A percentile compares a stretch with the other conserved stretches of the same genome.
These are phyloP conservation scores for Sporisorium reilianum DNA, from an alignment of 1,284 basidiomycete genomes.

Conservation along the genomic window DNA sequence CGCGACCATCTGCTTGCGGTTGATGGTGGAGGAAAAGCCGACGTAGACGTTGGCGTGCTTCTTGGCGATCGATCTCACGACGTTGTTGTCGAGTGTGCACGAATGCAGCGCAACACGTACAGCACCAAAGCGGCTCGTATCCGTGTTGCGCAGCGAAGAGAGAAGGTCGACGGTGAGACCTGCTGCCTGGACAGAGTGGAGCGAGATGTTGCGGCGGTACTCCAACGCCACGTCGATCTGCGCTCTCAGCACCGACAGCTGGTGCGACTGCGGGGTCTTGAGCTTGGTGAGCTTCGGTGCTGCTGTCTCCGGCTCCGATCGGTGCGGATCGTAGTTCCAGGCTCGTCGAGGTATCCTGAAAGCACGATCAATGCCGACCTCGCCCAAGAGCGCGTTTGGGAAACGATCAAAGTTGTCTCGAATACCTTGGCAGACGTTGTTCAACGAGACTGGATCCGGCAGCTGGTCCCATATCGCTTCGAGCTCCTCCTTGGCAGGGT, in stretches of 20 bases:
- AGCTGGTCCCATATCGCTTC: slow-evolving; percentile 45
- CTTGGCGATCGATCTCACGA: slow-evolving; percentile 51
- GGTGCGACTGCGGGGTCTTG: slow-evolving; percentile 61
- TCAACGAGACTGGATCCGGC: slow-evolving; percentile 53
- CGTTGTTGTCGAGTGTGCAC: slow-evolving; percentile 61
- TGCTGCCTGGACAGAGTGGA: slow-evolving; percentile 64
- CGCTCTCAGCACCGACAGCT: slow-evolving; percentile 53
- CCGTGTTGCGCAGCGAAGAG: slow-evolving; percentile 33
- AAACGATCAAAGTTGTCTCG: slow-evolving; percentile 40
- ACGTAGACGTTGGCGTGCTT: slow-evolving; percentile 60
- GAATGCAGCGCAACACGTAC: slow-evolving; percentile 59
- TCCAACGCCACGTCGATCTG: slow-evolving; percentile 58
- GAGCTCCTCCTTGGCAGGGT: slow-evolving; percentile 31
- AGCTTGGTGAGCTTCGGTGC: slow-evolving; percentile 48
- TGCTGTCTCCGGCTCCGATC: background rate
- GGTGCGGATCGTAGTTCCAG: slow-evolving; percentile 42
- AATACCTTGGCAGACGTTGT: slow-evolving; percentile 31
- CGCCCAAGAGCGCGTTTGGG: slow-evolving; percentile 61
- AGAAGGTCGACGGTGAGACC: slow-evolving; percentile 56
- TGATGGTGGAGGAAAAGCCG: slow-evolving; percentile 65
- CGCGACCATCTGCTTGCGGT: slow-evolving; percentile 50
- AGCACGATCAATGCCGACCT: slow-evolving; percentile 64
- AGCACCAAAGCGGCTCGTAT: slow-evolving; percentile 34
- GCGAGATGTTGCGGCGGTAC: slow-evolving; percentile 56
- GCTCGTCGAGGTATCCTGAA: slow-evolving; percentile 56